phyloP scores from a whole-genome alignment of 1,284 basidiomycete genomes.

The Abortiporus biennis region DNA sequence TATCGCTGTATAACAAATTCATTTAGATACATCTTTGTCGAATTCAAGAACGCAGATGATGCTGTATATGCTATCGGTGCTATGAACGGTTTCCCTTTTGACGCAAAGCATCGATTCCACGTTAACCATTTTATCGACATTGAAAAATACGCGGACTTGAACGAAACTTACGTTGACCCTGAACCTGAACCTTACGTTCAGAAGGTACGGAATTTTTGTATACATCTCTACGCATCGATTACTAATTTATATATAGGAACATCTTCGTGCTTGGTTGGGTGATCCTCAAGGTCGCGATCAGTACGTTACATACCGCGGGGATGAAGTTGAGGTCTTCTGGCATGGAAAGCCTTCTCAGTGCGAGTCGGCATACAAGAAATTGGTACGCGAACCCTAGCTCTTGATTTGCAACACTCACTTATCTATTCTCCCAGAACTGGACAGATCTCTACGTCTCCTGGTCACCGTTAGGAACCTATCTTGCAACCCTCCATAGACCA shows the following conservation, averaged over 20 bases:
- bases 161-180: conserved; percentile 83
- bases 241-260: conserved; percentile 57
- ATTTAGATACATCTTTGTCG: conserved; percentile 82
- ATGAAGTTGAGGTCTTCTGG: conserved; percentile 92
- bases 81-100: conserved; percentile 87
- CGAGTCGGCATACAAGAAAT: conserved; percentile 74
- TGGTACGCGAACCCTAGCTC: conserved; percentile 36
- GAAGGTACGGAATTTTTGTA: conserved; percentile 44
- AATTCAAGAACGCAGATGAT: conserved; percentile 78
- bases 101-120: conserved; percentile 87
- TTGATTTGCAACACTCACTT: neutral
- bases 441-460: conserved; percentile 97
- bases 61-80: conserved; percentile 76
- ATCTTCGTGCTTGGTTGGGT: conserved; percentile 92
- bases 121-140: conserved; percentile 93
- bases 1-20: neutral
- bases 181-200: conserved; percentile 76
- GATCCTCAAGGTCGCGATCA: conserved; percentile 94
- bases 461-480: conserved; percentile 94
- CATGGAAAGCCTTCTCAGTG: conserved; percentile 88
- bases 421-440: conserved; percentile 50
- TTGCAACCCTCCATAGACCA: conserved; percentile 92
- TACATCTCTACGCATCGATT: neutral
- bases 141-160: conserved; percentile 77
- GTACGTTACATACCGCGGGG: conserved; percentile 90